Evolutionary conservation across 495 filamentous ascomycete genomes (phyloP), one percentile per base, ranked within the genome.

Genomic region (Aspergillus sparsus): DNA sequence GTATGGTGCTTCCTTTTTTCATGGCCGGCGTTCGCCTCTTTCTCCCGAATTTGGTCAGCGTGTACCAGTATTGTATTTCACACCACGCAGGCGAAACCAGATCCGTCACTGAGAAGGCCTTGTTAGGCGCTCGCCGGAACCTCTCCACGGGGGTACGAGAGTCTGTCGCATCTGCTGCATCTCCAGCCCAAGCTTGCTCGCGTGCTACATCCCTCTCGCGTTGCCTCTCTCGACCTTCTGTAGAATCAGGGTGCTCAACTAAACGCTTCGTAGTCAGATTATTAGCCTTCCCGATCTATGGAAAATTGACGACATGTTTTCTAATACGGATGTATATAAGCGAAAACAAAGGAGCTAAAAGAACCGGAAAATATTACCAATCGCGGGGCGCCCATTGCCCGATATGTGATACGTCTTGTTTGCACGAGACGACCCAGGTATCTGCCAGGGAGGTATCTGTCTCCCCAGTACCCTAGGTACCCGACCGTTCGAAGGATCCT

Each of bases 61-160:
- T 87, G 76, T 92, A 98, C 80, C 85, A 89, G 64, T 96, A 93
- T 70, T 98, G 94, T 46, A 97, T 73, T 71, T 98, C 95, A 70
- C 94, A 98, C 94, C 94, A 98, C 8, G 92, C 85, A 2, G 92
- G 92, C 12, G 89, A 88, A 2, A 93, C 83, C 44, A 98, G 69
- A 71, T 98, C 94, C 2, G 91, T 90, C 5, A 98, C 94, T 1
- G 89, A 91, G n/a, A 98, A 83, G 0, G 89, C 83, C 64, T 90
- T 93, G 63, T 83, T 87, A 0, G 90, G 90, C 18, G 82, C 80
- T 2, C 83, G 85, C 21, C 94, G 87, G 68, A 96, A 98, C 35
- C 91, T 87, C 56, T 92, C 83, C 27, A 89, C 73, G 0, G 86
- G 88, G 0, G 88, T 82, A 35, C 80, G 74, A 6, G 74, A 57